phyloP scores from a whole-genome alignment of 768 basidiomycete genomes.

The Podaxis rugospora region DNA sequence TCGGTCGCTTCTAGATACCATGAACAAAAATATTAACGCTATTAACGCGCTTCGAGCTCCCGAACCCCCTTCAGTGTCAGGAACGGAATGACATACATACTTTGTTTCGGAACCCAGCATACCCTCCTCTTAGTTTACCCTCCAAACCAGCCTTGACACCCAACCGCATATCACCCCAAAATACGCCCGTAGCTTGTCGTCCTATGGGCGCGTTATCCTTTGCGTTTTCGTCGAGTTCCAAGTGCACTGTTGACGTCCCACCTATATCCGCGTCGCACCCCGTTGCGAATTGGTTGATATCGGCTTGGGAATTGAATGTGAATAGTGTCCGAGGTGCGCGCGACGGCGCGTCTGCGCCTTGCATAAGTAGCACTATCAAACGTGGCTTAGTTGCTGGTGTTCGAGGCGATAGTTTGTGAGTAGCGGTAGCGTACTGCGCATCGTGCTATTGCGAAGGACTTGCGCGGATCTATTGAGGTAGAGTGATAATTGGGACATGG shows the following conservation, averaged over 20 bases:
- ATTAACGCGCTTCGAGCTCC: background rate
- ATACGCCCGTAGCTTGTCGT: conserved; percentile 54
- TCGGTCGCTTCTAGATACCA: conserved; percentile 54
- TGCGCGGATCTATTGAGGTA: conserved; percentile 37
- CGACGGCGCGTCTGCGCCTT: conserved; percentile 62
- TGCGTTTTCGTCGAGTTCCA: conserved; percentile 61
- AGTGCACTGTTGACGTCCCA: conserved; percentile 70
- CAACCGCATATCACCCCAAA: conserved; percentile 78
- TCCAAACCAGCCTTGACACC: conserved; percentile 63
- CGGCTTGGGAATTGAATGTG: conserved; percentile 54
- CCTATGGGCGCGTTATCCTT: conserved; percentile 41
- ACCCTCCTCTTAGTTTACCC: conserved; percentile 74
- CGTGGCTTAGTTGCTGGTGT: background rate
- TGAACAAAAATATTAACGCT: background rate
- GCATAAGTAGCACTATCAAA: conserved; percentile 63
- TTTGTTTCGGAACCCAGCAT: conserved; percentile 88
- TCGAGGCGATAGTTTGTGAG: background rate
- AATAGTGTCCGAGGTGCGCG: conserved; percentile 63
- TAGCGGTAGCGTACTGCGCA: conserved; percentile 25
- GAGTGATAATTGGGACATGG: conserved; percentile 31
- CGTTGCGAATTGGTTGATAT: conserved; percentile 60
- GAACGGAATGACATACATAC: conserved; percentile 28
- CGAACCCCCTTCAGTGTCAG: background rate
- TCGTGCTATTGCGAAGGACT: conserved; percentile 27
- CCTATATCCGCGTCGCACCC: conserved; percentile 92